Evolutionary conservation across 2,329 filamentous ascomycete species (phyloP), one percentile per base, ranked within the genome.

Genomic region (Elsinoe batatas): DNA sequence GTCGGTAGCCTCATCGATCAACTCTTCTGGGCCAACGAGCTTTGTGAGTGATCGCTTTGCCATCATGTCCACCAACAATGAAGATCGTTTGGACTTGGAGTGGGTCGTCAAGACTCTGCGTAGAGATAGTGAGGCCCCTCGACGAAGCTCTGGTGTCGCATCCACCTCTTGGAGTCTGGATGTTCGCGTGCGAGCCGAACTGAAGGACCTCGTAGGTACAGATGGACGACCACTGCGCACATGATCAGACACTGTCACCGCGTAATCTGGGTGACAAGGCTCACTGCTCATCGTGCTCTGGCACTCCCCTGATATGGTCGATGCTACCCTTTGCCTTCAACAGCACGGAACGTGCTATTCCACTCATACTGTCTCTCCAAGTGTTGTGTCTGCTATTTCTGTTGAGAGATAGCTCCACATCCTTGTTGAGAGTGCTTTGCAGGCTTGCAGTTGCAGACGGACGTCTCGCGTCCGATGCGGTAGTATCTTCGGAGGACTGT

Each of bases 281-380:
- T 12, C 22, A 51, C 47, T 51, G 47, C 47, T 51, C 47, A 11
- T 35, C 51, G 17, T 30, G 13, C 30, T 55, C 53, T 12, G 53
- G 53, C 18, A 37, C 38, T n/a, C 53, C 53, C 40, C 53, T 55
- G 37, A 55, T 33, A 55, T 42, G 32, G 33, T 55, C 53, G 33
- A 55, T 55, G 32, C 53, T 55, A 10, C 40, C 53, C 15, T 55
- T 55, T 13, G 53, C 53, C 30, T 20, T 46, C 20, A 55, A 32
- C 12, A 55, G 53, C 38, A 55, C 33, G 4, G 40, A 35, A 10
- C 53, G 20, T 22, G 53, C 53, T n/a, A 55, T 10, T 8, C 53
- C 53, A 44, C 53, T 55, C 53, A 55, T 46, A 32, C 53, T 55
- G 38, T 55, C 53, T 5, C 53, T 40, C 53, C 53, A 55, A 33